Conservation (phyloP, 768 basidiomycete species). For the Tulasnella sp. region DNA sequence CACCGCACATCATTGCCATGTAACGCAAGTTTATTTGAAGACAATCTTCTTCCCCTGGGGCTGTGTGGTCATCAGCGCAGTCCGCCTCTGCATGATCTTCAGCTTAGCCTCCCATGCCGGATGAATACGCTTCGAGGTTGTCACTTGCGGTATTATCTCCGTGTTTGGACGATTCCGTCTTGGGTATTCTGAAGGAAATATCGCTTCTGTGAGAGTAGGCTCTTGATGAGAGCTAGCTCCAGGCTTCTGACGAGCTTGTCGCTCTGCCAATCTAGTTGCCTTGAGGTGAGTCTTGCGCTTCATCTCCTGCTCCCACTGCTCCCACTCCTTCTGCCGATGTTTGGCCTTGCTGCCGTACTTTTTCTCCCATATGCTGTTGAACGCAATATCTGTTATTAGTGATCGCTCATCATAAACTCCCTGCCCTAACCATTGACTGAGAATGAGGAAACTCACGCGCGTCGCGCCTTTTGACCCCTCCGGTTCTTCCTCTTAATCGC, state of each 20-base stretch:
- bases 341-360: conserved; percentile 87
- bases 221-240: no score
- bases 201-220: no score
- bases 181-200: no score
- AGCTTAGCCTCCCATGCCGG: conserved; percentile 96
- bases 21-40: conserved; percentile 28
- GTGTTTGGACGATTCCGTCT: no score
- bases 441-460: conserved; percentile 57
- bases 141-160: no score
- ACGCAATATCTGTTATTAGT: no score
- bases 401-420: conserved; percentile 6
- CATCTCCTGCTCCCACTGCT: conserved; percentile 19
- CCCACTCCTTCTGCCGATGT: conserved; percentile 60
- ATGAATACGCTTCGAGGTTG: conserved; percentile 45
- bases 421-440: not conserved
- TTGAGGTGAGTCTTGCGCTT: no score
- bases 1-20: not conserved
- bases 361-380: conserved; percentile 88
- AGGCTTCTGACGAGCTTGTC: not conserved
- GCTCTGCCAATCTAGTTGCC: not conserved
- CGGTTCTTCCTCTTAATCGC: conserved; percentile 64
- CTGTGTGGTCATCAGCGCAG: conserved; percentile 40
- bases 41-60: conserved; percentile 78
- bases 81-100: conserved; percentile 43
- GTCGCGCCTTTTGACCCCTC: conserved; percentile 84